Evolutionary conservation across 306 rosid species (phyloP).

Genomic region (Dryas octopetala): DNA sequence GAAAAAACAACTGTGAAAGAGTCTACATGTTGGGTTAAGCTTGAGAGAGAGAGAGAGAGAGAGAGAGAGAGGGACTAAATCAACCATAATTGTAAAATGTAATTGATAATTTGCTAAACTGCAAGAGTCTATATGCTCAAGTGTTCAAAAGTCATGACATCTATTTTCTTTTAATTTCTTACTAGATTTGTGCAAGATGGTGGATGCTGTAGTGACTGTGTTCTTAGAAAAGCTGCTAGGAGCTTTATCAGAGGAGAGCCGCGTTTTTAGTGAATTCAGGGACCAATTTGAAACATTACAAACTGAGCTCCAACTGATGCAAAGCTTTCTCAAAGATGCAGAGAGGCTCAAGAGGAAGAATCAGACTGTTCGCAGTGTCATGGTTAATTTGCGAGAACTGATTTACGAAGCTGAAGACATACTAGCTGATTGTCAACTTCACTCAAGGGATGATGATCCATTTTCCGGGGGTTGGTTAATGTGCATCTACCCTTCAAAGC

Average conservation of each 20-base stretch:
- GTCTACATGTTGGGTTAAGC: no score
- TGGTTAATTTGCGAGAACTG: constrained; percentile 24
- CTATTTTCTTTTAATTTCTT: not conserved
- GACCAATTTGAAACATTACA: constrained; percentile 32
- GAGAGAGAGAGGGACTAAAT: not conserved
- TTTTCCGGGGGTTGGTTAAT: constrained; percentile 24
- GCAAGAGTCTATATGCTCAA: not conserved
- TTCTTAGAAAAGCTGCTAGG: constrained; percentile 31
- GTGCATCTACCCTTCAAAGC: constrained; percentile 22
- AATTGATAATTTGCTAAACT: not conserved
- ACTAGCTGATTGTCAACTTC: constrained; percentile 37
- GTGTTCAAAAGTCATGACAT: not conserved
- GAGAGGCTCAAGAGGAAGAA: constrained; percentile 33
- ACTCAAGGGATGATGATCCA: constrained; percentile 9
- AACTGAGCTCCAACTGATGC: constrained; percentile 34
- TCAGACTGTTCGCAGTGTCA: not conserved
- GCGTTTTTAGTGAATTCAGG: constrained; percentile 22
- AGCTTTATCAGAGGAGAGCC: constrained; percentile 36
- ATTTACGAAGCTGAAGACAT: constrained; percentile 38
- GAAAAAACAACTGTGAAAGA: not conserved
- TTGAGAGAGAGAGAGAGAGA: no score
- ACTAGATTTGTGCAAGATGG: constrained; percentile 30
- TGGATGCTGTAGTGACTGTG: constrained; percentile 32
- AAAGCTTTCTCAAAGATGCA: constrained; percentile 35
- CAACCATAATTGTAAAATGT: not conserved